These are phyloP conservation scores for Neofusicoccum parvum DNA, from an alignment of 2,329 filamentous ascomycete species.

Conservation along the genomic window DNA sequence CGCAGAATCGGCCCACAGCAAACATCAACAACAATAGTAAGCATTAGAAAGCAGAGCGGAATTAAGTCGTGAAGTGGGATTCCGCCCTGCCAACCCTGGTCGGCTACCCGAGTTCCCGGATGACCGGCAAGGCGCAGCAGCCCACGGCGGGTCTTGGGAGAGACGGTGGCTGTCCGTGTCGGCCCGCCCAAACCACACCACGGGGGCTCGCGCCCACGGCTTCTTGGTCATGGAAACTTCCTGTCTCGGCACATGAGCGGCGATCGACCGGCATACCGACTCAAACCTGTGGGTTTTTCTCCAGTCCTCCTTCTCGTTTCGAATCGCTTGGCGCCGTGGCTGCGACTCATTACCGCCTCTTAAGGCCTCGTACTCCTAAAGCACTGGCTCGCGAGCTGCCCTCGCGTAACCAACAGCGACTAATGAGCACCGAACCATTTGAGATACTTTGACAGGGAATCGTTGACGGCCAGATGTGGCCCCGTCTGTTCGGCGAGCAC, in stretches of 20 bases:
- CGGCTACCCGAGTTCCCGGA: neutral
- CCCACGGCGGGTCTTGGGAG: neutral
- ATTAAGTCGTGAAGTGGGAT: neutral
- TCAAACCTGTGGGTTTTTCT: neutral
- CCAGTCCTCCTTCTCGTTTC: neutral
- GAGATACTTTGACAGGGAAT: neutral
- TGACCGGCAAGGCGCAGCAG: slow-evolving; percentile 3
- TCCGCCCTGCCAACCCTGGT: neutral
- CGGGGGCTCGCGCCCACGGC: neutral
- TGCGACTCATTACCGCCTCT: neutral
- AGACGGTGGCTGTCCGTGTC: neutral
- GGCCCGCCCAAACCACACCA: neutral
- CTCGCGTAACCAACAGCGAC: neutral
- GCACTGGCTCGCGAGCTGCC: neutral
- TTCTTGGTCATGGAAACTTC: neutral
- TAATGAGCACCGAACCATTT: neutral
- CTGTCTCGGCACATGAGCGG: neutral
- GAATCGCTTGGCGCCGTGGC: neutral
- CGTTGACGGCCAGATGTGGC: neutral
- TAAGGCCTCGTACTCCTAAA: neutral
- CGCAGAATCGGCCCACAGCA: neutral
- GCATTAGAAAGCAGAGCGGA: slow-evolving; percentile 3
- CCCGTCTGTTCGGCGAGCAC: neutral
- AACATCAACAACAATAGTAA: neutral
- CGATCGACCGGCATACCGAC: neutral